Conservation (phyloP, 768 basidiomycete species). For the Infundibulicybe gibba region DNA sequence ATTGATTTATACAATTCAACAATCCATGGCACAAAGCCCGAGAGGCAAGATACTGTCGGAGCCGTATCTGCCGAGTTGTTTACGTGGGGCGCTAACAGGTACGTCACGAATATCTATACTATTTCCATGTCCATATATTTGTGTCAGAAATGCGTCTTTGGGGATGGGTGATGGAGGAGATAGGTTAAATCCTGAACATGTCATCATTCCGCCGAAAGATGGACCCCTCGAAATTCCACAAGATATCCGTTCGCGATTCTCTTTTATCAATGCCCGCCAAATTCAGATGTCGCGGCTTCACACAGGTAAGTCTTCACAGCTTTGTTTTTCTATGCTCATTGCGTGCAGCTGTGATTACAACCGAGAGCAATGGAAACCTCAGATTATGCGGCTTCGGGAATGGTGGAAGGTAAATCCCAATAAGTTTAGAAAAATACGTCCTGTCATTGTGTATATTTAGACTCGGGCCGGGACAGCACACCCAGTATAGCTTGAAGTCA, state of each 20-base stretch:
- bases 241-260: conserved; percentile 47
- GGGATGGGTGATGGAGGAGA: conserved; percentile 82
- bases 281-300: conserved; percentile 87
- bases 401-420: conserved; percentile 65
- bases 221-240: conserved; percentile 15
- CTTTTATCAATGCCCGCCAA: conserved; percentile 57
- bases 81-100: conserved; percentile 88
- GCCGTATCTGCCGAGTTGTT: conserved; percentile 54
- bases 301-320: conserved; percentile 48
- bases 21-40: conserved; percentile 67
- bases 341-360: conserved; percentile 54
- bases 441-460: conserved; percentile 27
- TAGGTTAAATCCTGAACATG: conserved; percentile 73
- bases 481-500: conserved; percentile 69
- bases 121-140: not conserved
- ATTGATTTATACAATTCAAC: conserved; percentile 95
- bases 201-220: conserved; percentile 44
- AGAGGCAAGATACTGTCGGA: conserved; percentile 13
- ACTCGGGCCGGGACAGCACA: conserved; percentile 73
- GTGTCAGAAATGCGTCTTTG: conserved; percentile 75
- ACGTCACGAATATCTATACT: conserved; percentile 5
- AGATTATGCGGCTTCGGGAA: conserved; percentile 88
- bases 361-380: conserved; percentile 69
- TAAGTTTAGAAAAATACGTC: not conserved
- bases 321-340: no score